A percentile compares a stretch with the other conserved stretches of the same genome.
Evolutionary conservation across 352 stramenopile species (phyloP).

Genomic region (Globisporangium alternatum): DNA sequence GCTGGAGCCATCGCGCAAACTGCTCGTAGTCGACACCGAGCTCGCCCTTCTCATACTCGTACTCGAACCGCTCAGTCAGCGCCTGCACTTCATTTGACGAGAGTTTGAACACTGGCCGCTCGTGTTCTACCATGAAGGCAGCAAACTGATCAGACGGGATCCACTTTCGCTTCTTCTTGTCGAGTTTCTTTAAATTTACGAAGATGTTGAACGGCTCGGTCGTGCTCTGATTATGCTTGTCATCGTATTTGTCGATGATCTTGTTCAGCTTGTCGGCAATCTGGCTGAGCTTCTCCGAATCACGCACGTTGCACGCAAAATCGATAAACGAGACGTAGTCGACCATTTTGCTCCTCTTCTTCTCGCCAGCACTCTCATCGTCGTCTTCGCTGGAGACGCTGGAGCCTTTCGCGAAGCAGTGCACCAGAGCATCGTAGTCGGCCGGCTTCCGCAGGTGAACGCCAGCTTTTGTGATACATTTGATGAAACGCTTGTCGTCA

Average conservation of each 20-base stretch:
- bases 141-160: conserved; percentile 44
- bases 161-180: conserved; percentile 56
- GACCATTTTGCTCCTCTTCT: conserved; percentile 23
- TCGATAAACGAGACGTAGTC: conserved; percentile 63
- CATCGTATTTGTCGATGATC: conserved; percentile 48
- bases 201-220: conserved; percentile 43
- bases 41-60: conserved; percentile 54
- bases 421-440: conserved; percentile 33
- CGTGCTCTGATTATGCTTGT: conserved; percentile 40
- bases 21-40: conserved; percentile 68
- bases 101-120: conserved; percentile 41
- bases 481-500: conserved; percentile 45
- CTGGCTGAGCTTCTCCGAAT: conserved; percentile 58
- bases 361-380: conserved; percentile 8
- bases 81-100: conserved; percentile 26
- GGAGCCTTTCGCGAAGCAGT: conserved; percentile 33
- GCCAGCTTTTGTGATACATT: conserved; percentile 53
- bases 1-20: conserved; percentile 68
- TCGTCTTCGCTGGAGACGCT: conserved; percentile 2
- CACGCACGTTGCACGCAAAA: conserved; percentile 63
- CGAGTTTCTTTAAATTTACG: conserved; percentile 41
- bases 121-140: conserved; percentile 21
- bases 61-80: conserved; percentile 62
- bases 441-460: conserved; percentile 37
- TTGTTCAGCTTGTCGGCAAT: conserved; percentile 44